phyloP scores from a whole-genome alignment of 768 basidiomycete genomes.

The Lactarius trivialis region DNA sequence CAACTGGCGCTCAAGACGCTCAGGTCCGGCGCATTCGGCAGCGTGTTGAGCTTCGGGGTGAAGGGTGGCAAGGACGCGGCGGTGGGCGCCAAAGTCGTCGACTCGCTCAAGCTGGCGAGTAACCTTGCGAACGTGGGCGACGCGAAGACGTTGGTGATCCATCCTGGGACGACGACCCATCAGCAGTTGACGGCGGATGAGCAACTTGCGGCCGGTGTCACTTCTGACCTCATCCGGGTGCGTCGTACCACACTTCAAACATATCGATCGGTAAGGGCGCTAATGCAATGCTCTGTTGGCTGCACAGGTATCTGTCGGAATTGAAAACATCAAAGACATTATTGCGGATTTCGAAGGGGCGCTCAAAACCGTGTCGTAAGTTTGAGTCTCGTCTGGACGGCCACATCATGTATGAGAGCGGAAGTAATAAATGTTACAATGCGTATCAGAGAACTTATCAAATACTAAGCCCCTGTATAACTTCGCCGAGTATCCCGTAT shows the following conservation, averaged over 20 bases:
- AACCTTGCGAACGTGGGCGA: constrained; percentile 71
- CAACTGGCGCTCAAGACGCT: constrained; percentile 50
- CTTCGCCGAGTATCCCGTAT: too few relatives aligned
- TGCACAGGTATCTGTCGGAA: constrained; percentile 36
- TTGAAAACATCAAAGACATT: constrained; percentile 39
- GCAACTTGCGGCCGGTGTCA: constrained; percentile 57
- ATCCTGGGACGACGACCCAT: constrained; percentile 75
- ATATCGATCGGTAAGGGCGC: background rate
- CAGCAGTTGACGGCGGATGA: constrained; percentile 58
- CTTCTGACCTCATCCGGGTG: constrained; percentile 69
- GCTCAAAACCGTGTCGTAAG: constrained; percentile 27
- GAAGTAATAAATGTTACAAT: background rate
- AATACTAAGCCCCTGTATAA: background rate
- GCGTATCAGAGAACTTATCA: background rate
- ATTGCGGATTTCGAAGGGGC: constrained; percentile 39
- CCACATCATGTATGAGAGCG: background rate
- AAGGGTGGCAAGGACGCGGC: constrained; percentile 42
- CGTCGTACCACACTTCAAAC: constrained; percentile 26
- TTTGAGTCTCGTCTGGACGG: background rate
- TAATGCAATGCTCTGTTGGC: background rate
- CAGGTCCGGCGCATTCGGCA: constrained; percentile 54
- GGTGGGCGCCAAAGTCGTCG: constrained; percentile 55
- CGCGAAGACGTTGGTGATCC: constrained; percentile 73
- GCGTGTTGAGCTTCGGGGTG: constrained; percentile 73
- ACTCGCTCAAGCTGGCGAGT: constrained; percentile 65